Evolutionary conservation across 768 basidiomycete genomes (phyloP).

Genomic region (Nidularia sp.): DNA sequence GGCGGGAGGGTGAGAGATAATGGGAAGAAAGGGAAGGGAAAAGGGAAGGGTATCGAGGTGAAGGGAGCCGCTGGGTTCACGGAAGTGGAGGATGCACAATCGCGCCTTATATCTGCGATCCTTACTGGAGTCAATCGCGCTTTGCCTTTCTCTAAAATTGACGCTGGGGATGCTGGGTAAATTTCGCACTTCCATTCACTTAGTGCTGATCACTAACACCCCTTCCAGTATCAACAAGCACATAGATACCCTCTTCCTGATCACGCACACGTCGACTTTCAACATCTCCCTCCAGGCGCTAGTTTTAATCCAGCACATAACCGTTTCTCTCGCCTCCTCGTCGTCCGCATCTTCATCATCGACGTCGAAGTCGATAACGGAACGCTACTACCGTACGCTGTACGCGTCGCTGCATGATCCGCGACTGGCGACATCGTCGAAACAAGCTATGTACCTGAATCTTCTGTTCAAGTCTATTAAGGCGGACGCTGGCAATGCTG

Average conservation of each 20-base stretch:
- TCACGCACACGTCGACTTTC: slow-evolving; percentile 95
- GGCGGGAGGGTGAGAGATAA: slow-evolving; percentile 23
- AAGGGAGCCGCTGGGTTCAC: slow-evolving; percentile 63
- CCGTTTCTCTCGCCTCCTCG: slow-evolving; percentile 43
- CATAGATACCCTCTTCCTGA: slow-evolving; percentile 89
- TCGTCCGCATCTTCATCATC: slow-evolving; percentile 36
- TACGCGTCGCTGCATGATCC: slow-evolving; percentile 87
- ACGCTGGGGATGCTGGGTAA: slow-evolving; percentile 62
- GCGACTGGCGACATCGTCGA: slow-evolving; percentile 77
- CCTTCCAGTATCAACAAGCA: slow-evolving; percentile 69
- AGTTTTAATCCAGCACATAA: slow-evolving; percentile 82
- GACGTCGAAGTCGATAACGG: slow-evolving; percentile 44
- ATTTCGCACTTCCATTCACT: slow-evolving; percentile 13
- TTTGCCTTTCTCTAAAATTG: slow-evolving; percentile 85
- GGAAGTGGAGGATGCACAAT: slow-evolving; percentile 76
- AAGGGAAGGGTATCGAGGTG: slow-evolving; percentile 37
- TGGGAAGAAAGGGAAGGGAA: slow-evolving; percentile 28
- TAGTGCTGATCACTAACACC: background rate
- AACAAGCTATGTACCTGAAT: slow-evolving; percentile 97
- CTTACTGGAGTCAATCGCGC: slow-evolving; percentile 95
- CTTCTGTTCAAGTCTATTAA: slow-evolving; percentile 89
- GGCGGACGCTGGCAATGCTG: slow-evolving; percentile 45
- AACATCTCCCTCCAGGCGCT: slow-evolving; percentile 94
- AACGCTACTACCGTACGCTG: slow-evolving; percentile 77
- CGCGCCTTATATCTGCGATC: slow-evolving; percentile 83